Evolutionary conservation across 176 grass and related monocot genomes (phyloP).

Genomic region (Luzula sylvatica): DNA sequence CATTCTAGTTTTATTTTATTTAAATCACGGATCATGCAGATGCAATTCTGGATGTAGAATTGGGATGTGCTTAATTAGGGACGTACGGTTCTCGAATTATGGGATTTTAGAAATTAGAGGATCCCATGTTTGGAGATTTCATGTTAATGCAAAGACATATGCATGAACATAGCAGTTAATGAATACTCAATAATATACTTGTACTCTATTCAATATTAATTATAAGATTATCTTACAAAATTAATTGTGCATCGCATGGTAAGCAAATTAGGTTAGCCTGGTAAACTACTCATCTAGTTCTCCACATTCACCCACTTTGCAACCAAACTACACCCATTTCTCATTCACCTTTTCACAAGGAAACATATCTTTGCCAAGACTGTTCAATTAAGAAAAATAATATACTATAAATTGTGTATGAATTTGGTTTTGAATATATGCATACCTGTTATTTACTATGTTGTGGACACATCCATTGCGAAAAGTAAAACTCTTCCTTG

Average conservation of each 20-base stretch:
- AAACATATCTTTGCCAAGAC: constrained; percentile 8
- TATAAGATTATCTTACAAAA: no score
- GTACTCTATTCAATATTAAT: no score
- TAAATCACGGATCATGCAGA: no score
- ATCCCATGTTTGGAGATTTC: no score
- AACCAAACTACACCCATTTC: constrained; percentile 12
- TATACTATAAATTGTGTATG: background rate
- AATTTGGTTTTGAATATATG: background rate
- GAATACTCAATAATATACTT: no score
- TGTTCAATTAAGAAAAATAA: background rate
- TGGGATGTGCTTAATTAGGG: no score
- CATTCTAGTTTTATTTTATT: no score
- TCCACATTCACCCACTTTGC: background rate
- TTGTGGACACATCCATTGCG: constrained; percentile 16
- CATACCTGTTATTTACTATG: constrained; percentile 10
- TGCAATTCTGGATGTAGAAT: no score
- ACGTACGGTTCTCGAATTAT: no score
- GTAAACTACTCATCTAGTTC: constrained; percentile 1
- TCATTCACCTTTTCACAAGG: constrained; percentile 15
- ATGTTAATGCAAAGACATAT: no score
- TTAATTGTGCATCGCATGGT: background rate
- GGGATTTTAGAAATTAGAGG: no score
- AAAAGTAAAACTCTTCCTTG: constrained; percentile 13
- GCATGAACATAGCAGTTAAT: no score
- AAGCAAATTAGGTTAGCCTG: background rate